phyloP scores from a whole-genome alignment of 148 eudicot species.

The Chenopodium album region DNA sequence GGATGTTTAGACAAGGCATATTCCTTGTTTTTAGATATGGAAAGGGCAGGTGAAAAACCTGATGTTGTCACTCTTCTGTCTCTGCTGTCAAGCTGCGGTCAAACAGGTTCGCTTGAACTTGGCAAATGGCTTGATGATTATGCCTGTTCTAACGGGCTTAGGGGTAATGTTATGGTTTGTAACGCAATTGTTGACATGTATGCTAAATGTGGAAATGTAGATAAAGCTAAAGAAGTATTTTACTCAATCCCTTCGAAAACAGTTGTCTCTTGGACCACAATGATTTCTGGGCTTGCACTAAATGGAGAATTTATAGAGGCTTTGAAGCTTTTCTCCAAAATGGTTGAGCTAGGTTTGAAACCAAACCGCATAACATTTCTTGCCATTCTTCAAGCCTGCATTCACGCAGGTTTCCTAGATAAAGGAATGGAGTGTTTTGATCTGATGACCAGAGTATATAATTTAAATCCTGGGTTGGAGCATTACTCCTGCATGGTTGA shows the following conservation, averaged over 20 bases:
- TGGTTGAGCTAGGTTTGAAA: conserved; percentile 43
- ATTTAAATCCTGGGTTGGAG: conserved; percentile 43
- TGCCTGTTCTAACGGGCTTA: conserved; percentile 32
- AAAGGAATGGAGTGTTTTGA: conserved; percentile 56
- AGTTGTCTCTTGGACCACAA: conserved; percentile 62
- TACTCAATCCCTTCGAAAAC: conserved; percentile 42
- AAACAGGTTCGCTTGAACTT: conserved; percentile 56
- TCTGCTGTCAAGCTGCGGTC: conserved; percentile 55
- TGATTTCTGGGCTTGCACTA: conserved; percentile 56
- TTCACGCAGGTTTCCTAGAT: conserved; percentile 59
- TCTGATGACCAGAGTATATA: conserved; percentile 46
- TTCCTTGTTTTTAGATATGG: conserved; percentile 48
- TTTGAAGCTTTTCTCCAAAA: conserved; percentile 38
- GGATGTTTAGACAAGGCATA: conserved; percentile 59
- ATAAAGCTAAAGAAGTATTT: conserved; percentile 47
- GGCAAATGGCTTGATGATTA: conserved; percentile 61
- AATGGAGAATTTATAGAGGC: conserved; percentile 55
- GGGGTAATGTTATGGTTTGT: conserved; percentile 33
- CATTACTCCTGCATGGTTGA: conserved; percentile 69
- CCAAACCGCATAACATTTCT: conserved; percentile 65
- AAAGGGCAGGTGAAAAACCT: conserved; percentile 48
- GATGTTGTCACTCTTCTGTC: conserved; percentile 55
- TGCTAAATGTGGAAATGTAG: conserved; percentile 56
- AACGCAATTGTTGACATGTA: conserved; percentile 71
- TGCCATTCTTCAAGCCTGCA: conserved; percentile 69